Conservation (phyloP, 2,329 filamentous ascomycete genomes). For the Tolypocladium pustulatum region DNA sequence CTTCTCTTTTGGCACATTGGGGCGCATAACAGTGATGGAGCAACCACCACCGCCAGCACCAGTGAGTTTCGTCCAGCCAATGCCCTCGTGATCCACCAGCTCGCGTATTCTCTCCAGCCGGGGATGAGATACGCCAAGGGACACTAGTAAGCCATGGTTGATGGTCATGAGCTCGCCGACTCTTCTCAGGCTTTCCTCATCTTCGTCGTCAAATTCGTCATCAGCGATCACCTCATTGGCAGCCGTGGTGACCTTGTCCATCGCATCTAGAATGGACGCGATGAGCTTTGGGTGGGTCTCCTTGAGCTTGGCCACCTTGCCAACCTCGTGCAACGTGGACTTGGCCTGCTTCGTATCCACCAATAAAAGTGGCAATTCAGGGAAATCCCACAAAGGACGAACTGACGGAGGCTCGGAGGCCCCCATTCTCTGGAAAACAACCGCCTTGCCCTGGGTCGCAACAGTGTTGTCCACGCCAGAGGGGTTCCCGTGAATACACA, state of each 20-base stretch:
- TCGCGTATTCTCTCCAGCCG: slow-evolving; percentile 85
- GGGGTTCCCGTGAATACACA: slow-evolving; percentile 95
- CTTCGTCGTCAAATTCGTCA: slow-evolving; percentile 57
- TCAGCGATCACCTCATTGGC: slow-evolving; percentile 44
- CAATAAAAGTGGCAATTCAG: slow-evolving; percentile 79
- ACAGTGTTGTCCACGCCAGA: slow-evolving; percentile 97
- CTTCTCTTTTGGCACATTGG: slow-evolving; percentile 44
- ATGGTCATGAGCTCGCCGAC: slow-evolving; percentile 84
- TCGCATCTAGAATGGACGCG: slow-evolving; percentile 71
- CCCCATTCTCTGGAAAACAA: slow-evolving; percentile 76
- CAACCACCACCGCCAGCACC: slow-evolving; percentile 93
- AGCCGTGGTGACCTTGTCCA: slow-evolving; percentile 59
- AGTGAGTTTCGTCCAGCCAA: slow-evolving; percentile 96
- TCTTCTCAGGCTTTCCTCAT: slow-evolving; percentile 53
- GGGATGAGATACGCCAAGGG: slow-evolving; percentile 88
- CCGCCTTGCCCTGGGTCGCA: slow-evolving; percentile 83
- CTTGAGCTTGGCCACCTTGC: slow-evolving; percentile 68
- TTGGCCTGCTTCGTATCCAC: slow-evolving; percentile 84
- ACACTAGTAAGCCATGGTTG: slow-evolving; percentile 87
- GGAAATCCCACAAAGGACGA: slow-evolving; percentile 72
- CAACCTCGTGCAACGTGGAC: slow-evolving; percentile 77
- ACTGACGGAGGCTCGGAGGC: slow-evolving; percentile 70
- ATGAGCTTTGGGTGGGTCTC: slow-evolving; percentile 66
- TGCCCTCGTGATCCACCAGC: slow-evolving; percentile 75
- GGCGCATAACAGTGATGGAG: slow-evolving; percentile 80